Evolutionary conservation across 2,329 filamentous ascomycete species (phyloP), one percentile per base, ranked within the genome.

Genomic region (Emergomyces africanus): DNA sequence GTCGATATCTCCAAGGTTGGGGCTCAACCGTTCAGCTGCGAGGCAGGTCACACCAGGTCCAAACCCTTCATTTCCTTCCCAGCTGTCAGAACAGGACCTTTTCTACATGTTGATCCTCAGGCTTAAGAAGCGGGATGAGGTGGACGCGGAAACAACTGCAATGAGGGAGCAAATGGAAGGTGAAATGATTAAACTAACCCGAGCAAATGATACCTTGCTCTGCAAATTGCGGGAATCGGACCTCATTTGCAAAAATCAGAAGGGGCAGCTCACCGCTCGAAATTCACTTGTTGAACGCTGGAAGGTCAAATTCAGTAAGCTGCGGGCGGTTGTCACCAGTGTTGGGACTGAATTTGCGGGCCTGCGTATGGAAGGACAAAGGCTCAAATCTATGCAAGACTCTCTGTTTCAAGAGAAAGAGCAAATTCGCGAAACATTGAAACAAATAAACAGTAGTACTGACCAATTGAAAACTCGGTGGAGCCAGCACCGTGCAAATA

Each of bases 91-190:
- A 57, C 69, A 74, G 35, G 67, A 66, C 37, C 60, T 74, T 6
- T 73, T 73, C 35, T 66, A 71, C 30, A 65, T 74, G 37, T 61
- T 75, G 2, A 71, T 74, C 23, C 60, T 57, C 23, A 70, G 61
- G 51, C 63, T 75, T 25, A 72, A 64, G 48, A 64, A 67, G 54
- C 67, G 72, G 5, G 72, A 74, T 58, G 68, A 74, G 50, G 66
- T 65, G 39, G 71, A 72, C 57, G 60, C 62, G 15, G 62, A 61
- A 1, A 62, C 63, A 14, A 58, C 62, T 1, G 60, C 59, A 9
- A 18, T 69, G 12, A 66, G 62, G 53, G 63, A 66, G 35, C 66
- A 68, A 37, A 57, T 73, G 60, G 65, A 73, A 41, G 57, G 48
- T 2, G 61, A 68, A 37, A 65, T 72, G 5, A 42, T 35, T 14